phyloP scores from a whole-genome alignment of 371 early-diverging fungal species.

The Apophysomyces trapeziformis region DNA sequence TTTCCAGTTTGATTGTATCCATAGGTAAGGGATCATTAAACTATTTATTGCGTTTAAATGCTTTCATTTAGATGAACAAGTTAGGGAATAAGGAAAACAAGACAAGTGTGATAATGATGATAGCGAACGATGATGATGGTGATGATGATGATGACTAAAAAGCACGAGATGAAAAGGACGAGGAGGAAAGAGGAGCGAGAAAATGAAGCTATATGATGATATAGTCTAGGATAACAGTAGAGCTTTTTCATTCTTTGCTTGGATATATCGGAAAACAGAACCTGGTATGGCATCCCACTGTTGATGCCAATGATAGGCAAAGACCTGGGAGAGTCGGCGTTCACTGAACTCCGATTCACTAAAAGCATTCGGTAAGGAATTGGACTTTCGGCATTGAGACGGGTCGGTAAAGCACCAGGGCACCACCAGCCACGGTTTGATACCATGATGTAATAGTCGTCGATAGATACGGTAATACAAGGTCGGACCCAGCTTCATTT shows the following conservation, averaged over 20 bases:
- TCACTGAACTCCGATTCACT: neutral
- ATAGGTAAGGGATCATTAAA: no score
- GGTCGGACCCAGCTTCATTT: neutral
- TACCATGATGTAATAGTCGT: conserved; percentile 33
- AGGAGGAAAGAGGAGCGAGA: neutral
- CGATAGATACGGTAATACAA: conserved; percentile 38
- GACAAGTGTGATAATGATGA: neutral
- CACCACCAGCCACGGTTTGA: conserved; percentile 43
- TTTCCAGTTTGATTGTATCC: no score
- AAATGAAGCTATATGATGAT: neutral
- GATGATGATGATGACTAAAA: no score
- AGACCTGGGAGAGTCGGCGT: conserved; percentile 12
- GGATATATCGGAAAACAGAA: neutral
- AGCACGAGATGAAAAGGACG: no score
- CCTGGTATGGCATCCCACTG: conserved; percentile 5
- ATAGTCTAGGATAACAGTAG: neutral
- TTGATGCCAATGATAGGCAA: conserved; percentile 23
- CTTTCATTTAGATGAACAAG: no score
- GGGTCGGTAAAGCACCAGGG: conserved; percentile 60
- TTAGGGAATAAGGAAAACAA: no score
- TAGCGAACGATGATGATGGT: no score
- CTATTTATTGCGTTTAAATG: no score
- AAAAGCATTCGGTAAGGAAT: conserved; percentile 23
- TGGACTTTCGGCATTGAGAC: conserved; percentile 32
- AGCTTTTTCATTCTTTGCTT: neutral